These are phyloP conservation scores for Neckera pumila DNA, from an alignment of 225 moss, liverwort and hornwort species.

Conservation along the genomic window DNA sequence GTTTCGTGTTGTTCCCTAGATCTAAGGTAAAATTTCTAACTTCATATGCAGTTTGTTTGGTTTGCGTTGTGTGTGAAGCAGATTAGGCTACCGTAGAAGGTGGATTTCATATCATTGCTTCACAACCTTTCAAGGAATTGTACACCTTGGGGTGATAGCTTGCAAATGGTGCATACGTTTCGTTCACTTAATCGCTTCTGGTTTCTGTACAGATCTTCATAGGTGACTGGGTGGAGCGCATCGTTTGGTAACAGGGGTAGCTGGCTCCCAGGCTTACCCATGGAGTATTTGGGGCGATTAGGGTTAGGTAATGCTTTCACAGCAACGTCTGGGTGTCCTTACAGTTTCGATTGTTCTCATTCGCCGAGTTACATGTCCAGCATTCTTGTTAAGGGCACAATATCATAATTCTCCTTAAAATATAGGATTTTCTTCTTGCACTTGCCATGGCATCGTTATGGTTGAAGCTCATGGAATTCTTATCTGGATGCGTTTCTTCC, in stretches of 20 bases:
- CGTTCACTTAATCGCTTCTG: not conserved
- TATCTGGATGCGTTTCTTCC: not conserved
- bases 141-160: not conserved
- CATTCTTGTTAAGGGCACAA: not conserved
- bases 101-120: not conserved
- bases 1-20: not conserved
- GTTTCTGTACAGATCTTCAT: not conserved
- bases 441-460: not conserved
- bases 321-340: not conserved
- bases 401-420: not conserved
- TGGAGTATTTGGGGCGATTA: constrained; percentile 36
- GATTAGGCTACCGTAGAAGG: not conserved
- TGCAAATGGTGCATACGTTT: not conserved
- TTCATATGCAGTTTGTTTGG: not conserved
- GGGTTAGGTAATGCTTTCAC: constrained; percentile 6
- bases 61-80: not conserved
- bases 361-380: not conserved
- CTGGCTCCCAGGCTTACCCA: not conserved
- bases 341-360: not conserved
- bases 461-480: not conserved
- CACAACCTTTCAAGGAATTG: not conserved
- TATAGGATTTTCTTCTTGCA: not conserved
- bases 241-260: not conserved
- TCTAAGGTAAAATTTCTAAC: not conserved
- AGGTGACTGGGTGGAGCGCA: not conserved